phyloP scores from a whole-genome alignment of 2,329 filamentous ascomycete species.

The Tolypocladium tropicale region DNA sequence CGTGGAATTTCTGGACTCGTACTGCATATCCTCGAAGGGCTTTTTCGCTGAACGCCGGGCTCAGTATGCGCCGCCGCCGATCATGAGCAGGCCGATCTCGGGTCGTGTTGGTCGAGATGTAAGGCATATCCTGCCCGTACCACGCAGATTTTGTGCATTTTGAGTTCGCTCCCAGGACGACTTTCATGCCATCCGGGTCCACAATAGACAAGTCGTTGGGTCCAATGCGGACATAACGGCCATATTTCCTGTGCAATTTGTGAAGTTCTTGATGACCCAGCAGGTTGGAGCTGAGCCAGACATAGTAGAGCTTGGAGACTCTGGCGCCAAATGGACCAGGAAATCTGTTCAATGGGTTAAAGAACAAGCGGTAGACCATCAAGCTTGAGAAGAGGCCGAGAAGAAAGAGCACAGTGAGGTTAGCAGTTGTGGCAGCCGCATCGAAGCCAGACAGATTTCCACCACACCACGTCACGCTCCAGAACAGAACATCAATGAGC shows the following conservation, averaged over 20 bases:
- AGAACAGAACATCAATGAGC: neutral
- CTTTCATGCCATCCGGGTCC: constrained; percentile 1
- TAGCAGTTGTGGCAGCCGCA: neutral
- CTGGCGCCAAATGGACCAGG: constrained; percentile 1
- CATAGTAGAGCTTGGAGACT: constrained; percentile 2
- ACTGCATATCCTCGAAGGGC: neutral
- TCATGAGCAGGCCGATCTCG: neutral
- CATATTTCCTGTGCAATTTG: constrained; percentile 1
- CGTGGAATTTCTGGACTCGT: neutral
- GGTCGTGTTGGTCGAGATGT: constrained; percentile 1
- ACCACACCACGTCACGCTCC: neutral
- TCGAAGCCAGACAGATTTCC: neutral
- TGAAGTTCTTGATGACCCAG: neutral
- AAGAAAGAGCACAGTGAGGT: neutral
- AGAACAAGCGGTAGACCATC: neutral
- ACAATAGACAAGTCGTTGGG: constrained; percentile 1
- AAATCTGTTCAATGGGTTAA: constrained; percentile 1
- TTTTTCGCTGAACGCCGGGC: neutral
- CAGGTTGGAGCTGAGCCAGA: neutral
- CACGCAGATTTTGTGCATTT: constrained; percentile 1
- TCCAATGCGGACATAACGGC: constrained; percentile 2
- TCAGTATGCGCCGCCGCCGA: neutral
- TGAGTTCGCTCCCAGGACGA: neutral
- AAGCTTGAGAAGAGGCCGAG: neutral
- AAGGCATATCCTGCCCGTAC: constrained; percentile 1